A percentile compares a stretch with the other conserved stretches of the same genome.
These are phyloP conservation scores for bread wheat (Triticum aestivum) DNA, from an alignment of 176 grass and related monocot species.

Conservation along the genomic window IWGSC_CS_RefSeq_v2.1 NC_057800.1:57189657-57190156, in stretches of 20 bases:
- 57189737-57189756: neutral
- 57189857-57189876: neutral
- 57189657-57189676: neutral
- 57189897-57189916: neutral
- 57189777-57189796: neutral
- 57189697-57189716: neutral
- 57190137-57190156: too few relatives aligned
- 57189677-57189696: neutral
- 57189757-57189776: too few relatives aligned
- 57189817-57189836: neutral
- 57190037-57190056: neutral
- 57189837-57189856: neutral
- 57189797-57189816: conserved; percentile 26
- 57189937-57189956: neutral
- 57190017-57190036: too few relatives aligned
- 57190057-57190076: neutral
- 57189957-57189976: neutral
- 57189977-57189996: neutral
- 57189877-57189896: neutral
- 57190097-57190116: too few relatives aligned
- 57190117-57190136: too few relatives aligned
- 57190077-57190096: neutral
- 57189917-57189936: neutral
- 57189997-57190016: neutral
- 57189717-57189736: neutral